These are phyloP conservation scores for Tolypocladium ovalisporum DNA, from an alignment of 2,329 filamentous ascomycete species.

Conservation along the genomic window DNA sequence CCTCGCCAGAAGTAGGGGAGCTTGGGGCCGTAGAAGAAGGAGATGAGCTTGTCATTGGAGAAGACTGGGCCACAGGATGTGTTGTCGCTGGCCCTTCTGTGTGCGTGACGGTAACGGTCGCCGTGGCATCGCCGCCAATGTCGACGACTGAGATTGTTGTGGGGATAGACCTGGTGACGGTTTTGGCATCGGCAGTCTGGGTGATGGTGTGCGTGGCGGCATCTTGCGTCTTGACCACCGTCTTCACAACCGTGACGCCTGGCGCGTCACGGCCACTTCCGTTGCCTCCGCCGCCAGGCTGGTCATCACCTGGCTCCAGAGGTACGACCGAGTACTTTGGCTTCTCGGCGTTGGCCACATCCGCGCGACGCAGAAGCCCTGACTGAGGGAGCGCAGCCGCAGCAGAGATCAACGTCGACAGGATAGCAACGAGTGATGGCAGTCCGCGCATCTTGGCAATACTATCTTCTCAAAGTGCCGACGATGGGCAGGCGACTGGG, in stretches of 20 bases:
- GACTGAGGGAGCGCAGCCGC: slow-evolving; percentile 17
- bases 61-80: neutral
- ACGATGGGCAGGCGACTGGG: neutral
- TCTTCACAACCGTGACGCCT: slow-evolving; percentile 23
- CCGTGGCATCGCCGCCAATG: slow-evolving; percentile 11
- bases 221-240: slow-evolving; percentile 17
- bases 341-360: slow-evolving; percentile 6
- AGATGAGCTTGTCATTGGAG: slow-evolving; percentile 3
- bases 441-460: slow-evolving; percentile 18
- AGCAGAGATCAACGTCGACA: slow-evolving; percentile 15
- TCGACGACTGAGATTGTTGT: slow-evolving; percentile 22
- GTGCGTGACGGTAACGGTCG: slow-evolving; percentile 17
- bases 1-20: neutral
- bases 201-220: slow-evolving; percentile 16
- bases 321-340: slow-evolving; percentile 28
- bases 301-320: slow-evolving; percentile 20
- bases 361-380: slow-evolving; percentile 12
- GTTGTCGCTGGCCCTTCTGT: neutral
- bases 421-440: slow-evolving; percentile 16
- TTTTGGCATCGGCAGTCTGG: slow-evolving; percentile 13
- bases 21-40: neutral
- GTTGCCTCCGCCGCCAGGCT: slow-evolving; percentile 5
- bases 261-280: slow-evolving; percentile 5
- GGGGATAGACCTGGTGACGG: slow-evolving; percentile 16
- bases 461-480: slow-evolving; percentile 5